Evolutionary conservation across 2,329 filamentous ascomycete genomes (phyloP).

Genomic region (Diaporthe sp.): DNA sequence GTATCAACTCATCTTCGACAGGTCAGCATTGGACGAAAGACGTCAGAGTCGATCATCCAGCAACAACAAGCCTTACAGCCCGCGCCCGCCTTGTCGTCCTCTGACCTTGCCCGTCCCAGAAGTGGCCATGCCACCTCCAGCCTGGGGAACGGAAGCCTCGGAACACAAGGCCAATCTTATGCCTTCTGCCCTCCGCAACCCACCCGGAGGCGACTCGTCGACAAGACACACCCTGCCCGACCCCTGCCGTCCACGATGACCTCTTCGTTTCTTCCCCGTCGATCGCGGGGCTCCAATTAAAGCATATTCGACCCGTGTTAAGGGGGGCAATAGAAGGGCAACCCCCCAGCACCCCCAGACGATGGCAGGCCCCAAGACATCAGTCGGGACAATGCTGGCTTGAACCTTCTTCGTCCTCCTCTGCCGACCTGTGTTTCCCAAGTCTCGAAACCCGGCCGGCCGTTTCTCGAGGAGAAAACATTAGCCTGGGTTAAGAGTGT

Average conservation of each 20-base stretch:
- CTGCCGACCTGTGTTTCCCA: conserved; percentile 41
- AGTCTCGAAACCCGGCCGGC: conserved; percentile 34
- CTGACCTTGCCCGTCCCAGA: conserved; percentile 36
- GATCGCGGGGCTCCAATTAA: conserved; percentile 47
- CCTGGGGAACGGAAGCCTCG: conserved; percentile 33
- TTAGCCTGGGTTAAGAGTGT: conserved; percentile 34
- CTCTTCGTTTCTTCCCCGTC: conserved; percentile 46
- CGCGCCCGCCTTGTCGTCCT: conserved; percentile 35
- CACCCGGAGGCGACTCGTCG: conserved; percentile 30
- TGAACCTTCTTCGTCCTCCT: conserved; percentile 50
- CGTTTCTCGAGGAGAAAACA: conserved; percentile 28
- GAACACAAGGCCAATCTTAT: conserved; percentile 38
- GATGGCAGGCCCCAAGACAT: conserved; percentile 5
- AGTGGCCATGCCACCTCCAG: conserved; percentile 20
- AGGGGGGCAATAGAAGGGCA: conserved; percentile 15
- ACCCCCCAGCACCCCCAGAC: conserved; percentile 36
- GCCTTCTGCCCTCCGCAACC: conserved; percentile 30
- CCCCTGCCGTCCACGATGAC: conserved; percentile 27
- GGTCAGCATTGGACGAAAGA: conserved; percentile 26
- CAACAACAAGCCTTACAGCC: conserved; percentile 23
- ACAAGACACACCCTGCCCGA: conserved; percentile 12
- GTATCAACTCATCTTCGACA: conserved; percentile 14
- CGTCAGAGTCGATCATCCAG: conserved; percentile 23
- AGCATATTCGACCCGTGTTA: conserved; percentile 29
- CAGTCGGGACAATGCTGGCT: conserved; percentile 48